Percentiles rank a stretch among this genome's conserved stretches.
These are phyloP conservation scores for Solanum dulcamara DNA, from an alignment of 257 asterid genomes.

Conservation along the genomic window DNA sequence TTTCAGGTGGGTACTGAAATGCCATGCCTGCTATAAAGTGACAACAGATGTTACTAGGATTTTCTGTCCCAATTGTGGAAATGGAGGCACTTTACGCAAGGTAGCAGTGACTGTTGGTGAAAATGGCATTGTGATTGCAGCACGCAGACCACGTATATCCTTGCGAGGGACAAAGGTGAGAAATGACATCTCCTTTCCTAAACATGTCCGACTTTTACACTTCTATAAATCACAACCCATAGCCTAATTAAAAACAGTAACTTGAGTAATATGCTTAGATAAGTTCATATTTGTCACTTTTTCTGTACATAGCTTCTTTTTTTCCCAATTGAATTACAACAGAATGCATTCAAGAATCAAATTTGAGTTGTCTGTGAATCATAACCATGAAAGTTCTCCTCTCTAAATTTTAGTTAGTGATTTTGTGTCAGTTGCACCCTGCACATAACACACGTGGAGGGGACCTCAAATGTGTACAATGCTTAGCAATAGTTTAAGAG, in stretches of 20 bases:
- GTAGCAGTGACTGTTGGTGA: conserved; percentile 91
- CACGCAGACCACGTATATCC: conserved; percentile 72
- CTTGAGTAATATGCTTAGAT: not conserved
- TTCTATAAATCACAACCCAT: not conserved
- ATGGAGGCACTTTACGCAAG: conserved; percentile 92
- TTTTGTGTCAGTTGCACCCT: not conserved
- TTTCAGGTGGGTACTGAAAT: conserved; percentile 88
- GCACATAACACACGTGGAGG: not conserved
- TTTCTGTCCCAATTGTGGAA: conserved; percentile 95
- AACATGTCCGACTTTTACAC: not conserved
- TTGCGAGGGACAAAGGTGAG: conserved; percentile 92
- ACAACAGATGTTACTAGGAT: conserved; percentile 83
- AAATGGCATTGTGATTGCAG: conserved; percentile 70
- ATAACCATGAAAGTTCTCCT: not conserved
- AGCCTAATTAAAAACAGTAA: not conserved
- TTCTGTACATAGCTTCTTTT: not conserved
- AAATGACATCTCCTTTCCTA: not conserved
- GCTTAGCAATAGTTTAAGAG: not conserved
- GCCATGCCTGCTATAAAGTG: conserved; percentile 97
- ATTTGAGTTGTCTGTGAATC: not conserved
- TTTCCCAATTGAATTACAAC: not conserved
- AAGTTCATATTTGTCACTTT: not conserved
- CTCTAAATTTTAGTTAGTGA: not conserved
- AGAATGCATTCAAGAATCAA: not conserved
- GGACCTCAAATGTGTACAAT: not conserved